Conservation (phyloP, 345 rosid genomes). For the Luvunga scandens region DNA sequence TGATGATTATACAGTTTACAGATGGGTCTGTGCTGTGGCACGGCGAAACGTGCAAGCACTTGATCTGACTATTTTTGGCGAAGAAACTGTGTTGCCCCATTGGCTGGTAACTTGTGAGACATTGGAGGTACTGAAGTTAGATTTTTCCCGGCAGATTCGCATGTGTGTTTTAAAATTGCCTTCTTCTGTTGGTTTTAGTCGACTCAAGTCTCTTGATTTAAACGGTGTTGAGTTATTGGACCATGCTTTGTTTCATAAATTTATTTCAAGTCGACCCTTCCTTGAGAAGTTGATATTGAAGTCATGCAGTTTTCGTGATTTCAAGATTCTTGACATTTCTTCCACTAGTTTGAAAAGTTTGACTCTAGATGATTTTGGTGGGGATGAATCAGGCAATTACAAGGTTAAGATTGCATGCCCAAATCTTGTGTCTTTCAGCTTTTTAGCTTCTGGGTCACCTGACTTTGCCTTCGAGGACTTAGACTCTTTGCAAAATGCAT, state of each 20-base stretch:
- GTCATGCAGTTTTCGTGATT: background rate
- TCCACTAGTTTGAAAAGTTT: background rate
- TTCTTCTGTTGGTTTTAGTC: too few species aligned
- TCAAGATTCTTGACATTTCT: background rate
- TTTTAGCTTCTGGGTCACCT: background rate
- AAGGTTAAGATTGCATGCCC: slow-evolving; percentile 2
- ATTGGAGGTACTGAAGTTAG: background rate
- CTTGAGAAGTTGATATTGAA: background rate
- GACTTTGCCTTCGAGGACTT: background rate
- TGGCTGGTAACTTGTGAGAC: background rate
- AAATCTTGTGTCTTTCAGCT: slow-evolving; percentile 2
- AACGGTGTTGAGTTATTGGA: background rate
- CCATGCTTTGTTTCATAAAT: background rate
- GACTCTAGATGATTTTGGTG: background rate
- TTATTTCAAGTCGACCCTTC: background rate
- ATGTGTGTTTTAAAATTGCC: background rate
- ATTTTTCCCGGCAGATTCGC: background rate
- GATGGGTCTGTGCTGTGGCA: background rate
- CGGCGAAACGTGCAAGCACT: background rate
- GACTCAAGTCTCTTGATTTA: background rate
- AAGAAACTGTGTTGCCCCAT: background rate
- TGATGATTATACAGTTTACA: background rate
- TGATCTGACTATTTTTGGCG: background rate
- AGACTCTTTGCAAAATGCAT: background rate
- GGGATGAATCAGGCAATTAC: background rate